Conservation (phyloP, 2,329 filamentous ascomycete genomes). For the Stemphylium vesicarium region DNA sequence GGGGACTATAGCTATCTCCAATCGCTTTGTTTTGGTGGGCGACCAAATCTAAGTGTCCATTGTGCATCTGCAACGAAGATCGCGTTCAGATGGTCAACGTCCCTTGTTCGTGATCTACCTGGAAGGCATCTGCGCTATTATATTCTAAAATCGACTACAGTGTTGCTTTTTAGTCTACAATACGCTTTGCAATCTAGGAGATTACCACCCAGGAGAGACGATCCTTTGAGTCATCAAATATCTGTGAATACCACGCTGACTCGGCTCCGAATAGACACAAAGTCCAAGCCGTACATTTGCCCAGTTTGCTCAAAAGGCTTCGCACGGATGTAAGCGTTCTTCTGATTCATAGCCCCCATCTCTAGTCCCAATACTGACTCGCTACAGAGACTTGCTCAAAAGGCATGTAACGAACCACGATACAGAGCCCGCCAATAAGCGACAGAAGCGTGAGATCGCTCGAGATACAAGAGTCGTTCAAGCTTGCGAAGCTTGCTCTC, state of each 20-base stretch:
- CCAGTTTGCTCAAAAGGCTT: constrained; percentile 56
- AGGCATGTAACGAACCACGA: constrained; percentile 57
- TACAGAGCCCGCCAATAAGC: constrained; percentile 42
- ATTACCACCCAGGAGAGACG: background rate
- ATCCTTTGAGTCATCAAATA: background rate
- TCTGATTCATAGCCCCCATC: background rate
- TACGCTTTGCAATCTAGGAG: background rate
- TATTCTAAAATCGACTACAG: background rate
- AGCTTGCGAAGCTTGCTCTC: constrained; percentile 60
- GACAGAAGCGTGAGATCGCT: constrained; percentile 32
- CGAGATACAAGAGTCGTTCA: constrained; percentile 46
- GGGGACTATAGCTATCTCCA: background rate
- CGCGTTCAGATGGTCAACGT: background rate
- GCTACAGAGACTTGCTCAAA: constrained; percentile 56
- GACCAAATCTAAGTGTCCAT: background rate
- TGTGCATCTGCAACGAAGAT: background rate
- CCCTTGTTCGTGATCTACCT: background rate
- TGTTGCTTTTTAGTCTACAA: background rate
- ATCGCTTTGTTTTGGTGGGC: background rate
- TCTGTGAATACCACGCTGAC: constrained; percentile 15
- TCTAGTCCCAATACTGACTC: constrained; percentile 2
- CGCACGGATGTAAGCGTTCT: constrained; percentile 49
- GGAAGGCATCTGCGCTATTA: background rate
- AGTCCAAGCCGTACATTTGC: constrained; percentile 56
- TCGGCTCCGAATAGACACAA: constrained; percentile 35